A percentile compares a stretch with the other conserved stretches of the same genome.
Conservation (phyloP, 2,329 filamentous ascomycete genomes). For the Davidsoniella australis region DNA sequence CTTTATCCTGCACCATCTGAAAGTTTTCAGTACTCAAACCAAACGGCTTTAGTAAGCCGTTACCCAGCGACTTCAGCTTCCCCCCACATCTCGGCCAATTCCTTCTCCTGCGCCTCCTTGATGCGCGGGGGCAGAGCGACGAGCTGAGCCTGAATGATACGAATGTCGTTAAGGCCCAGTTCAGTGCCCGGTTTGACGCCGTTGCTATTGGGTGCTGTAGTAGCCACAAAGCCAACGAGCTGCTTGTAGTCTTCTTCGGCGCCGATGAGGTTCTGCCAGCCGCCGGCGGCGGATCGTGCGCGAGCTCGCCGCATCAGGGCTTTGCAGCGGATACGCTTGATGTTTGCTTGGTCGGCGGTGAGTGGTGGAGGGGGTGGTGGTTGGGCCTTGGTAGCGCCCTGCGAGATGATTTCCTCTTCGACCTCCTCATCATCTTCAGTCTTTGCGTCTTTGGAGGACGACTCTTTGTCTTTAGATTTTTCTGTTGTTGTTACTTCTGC, state of each 20-base stretch:
- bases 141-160: slow-evolving; percentile 50
- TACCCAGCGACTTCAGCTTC: slow-evolving; percentile 82
- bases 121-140: slow-evolving; percentile 47
- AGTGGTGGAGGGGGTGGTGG: slow-evolving; percentile 18
- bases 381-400: slow-evolving; percentile 35
- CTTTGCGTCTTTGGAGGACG: slow-evolving; percentile 22
- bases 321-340: slow-evolving; percentile 65
- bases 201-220: background rate
- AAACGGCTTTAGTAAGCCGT: slow-evolving; percentile 83
- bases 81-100: slow-evolving; percentile 96
- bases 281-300: slow-evolving; percentile 51
- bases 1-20: slow-evolving; percentile 80
- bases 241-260: slow-evolving; percentile 66
- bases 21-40: slow-evolving; percentile 90
- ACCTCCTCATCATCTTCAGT: slow-evolving; percentile 26
- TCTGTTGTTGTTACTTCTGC: slow-evolving; percentile 19
- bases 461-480: slow-evolving; percentile 24
- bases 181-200: slow-evolving; percentile 20
- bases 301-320: slow-evolving; percentile 64
- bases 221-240: slow-evolving; percentile 21
- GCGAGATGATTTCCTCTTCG: slow-evolving; percentile 43
- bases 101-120: slow-evolving; percentile 65
- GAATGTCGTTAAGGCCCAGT: slow-evolving; percentile 48
- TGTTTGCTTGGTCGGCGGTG: slow-evolving; percentile 32
- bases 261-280: slow-evolving; percentile 65